Conservation (phyloP, 768 basidiomycete species). For the Trametes punicea region DNA sequence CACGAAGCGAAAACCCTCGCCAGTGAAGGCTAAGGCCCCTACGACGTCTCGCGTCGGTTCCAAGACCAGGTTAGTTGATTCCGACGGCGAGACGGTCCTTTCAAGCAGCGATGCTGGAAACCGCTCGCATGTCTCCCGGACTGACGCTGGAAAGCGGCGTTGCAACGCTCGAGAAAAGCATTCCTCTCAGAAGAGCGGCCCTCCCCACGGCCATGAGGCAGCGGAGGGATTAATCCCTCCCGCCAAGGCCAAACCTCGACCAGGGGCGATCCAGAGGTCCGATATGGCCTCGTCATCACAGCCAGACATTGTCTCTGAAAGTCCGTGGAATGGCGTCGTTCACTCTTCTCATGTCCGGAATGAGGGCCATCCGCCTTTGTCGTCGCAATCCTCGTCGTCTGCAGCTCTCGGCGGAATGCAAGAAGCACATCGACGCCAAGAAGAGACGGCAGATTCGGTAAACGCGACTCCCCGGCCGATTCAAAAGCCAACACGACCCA, state of each 20-base stretch:
- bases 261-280: background rate
- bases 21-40: background rate
- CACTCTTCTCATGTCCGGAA: background rate
- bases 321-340: background rate
- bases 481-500: background rate
- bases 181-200: background rate
- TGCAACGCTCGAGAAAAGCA: background rate
- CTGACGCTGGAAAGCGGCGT: background rate
- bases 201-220: background rate
- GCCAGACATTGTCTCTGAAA: background rate
- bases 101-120: constrained; percentile 11
- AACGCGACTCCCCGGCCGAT: background rate
- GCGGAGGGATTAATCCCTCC: background rate
- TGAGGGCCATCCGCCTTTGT: background rate
- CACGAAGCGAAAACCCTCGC: background rate
- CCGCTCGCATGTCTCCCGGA: constrained; percentile 3
- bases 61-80: background rate
- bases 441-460: background rate
- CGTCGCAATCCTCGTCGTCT: background rate
- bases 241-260: constrained; percentile 1
- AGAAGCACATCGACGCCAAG: no score
- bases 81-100: background rate
- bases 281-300: background rate
- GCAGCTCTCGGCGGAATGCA: background rate
- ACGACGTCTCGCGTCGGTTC: background rate